Evolutionary conservation across 495 filamentous ascomycete genomes (phyloP).

Genomic region (Hypoxylon lenormandii): DNA sequence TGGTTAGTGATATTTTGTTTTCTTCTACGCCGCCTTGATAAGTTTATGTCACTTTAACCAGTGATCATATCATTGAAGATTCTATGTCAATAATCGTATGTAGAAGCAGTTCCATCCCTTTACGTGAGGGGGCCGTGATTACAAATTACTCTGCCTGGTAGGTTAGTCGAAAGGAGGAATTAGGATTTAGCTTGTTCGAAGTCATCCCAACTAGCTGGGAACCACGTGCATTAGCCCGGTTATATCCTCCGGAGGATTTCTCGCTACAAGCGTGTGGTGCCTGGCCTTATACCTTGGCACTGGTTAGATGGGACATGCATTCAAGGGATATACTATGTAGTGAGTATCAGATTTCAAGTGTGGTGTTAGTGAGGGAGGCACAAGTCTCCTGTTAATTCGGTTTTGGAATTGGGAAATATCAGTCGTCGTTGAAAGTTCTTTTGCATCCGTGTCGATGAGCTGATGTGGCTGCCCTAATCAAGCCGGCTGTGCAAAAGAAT

Average conservation of each 20-base stretch:
- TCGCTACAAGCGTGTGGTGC: background rate
- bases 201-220: conserved; percentile 21
- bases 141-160: background rate
- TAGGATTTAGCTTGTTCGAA: conserved; percentile 2
- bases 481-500: no score
- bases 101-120: no score
- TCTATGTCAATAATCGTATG: no score
- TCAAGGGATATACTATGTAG: background rate
- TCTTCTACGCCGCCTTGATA: no score
- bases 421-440: background rate
- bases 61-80: no score
- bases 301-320: background rate
- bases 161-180: conserved; percentile 1
- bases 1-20: no score
- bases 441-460: no score
- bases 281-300: conserved; percentile 1
- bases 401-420: background rate
- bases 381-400: background rate
- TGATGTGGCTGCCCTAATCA: no score
- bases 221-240: conserved; percentile 6
- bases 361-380: background rate
- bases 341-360: background rate
- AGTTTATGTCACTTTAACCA: no score
- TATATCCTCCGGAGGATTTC: conserved; percentile 13
- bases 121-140: background rate